phyloP scores from a whole-genome alignment of 208 protist genomes.

The Wallacemonas collosoma region DNA sequence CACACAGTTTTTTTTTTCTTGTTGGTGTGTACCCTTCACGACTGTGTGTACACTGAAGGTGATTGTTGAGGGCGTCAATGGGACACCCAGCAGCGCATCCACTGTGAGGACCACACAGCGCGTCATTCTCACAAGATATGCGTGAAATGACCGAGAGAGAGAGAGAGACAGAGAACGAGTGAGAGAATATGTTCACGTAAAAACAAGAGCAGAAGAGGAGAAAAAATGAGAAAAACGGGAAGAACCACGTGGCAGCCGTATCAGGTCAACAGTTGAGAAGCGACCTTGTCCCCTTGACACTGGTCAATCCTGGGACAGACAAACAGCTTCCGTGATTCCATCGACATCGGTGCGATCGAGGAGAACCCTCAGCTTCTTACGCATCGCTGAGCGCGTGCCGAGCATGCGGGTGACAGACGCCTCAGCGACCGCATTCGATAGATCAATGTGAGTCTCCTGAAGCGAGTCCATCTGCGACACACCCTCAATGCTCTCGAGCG shows the following conservation, averaged over 20 bases:
- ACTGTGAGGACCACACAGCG: no score
- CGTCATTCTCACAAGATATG: not conserved
- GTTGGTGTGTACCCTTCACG: no score
- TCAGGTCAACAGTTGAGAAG: no score
- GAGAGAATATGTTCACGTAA: no score
- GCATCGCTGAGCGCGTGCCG: not conserved
- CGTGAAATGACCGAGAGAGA: not conserved
- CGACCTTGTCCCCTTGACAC: not conserved
- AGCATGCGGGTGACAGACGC: not conserved
- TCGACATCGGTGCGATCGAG: not conserved
- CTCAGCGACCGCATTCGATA: not conserved
- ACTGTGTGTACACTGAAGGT: no score
- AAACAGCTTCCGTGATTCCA: not conserved
- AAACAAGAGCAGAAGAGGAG: no score
- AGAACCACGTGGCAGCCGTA: not conserved
- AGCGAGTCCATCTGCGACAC: not conserved
- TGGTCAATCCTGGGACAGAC: not conserved
- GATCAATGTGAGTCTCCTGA: not conserved
- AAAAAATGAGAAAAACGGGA: conserved; percentile 3
- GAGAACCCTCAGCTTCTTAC: not conserved
- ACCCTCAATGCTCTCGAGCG: not conserved
- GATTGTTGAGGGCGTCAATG: no score
- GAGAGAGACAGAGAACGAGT: not conserved
- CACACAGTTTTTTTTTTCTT: no score
- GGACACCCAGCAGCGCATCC: no score